Percentiles rank a stretch among this genome's conserved stretches.
Evolutionary conservation across 73 alveolate species (phyloP).

Genomic region (Paramecium bursaria): DNA sequence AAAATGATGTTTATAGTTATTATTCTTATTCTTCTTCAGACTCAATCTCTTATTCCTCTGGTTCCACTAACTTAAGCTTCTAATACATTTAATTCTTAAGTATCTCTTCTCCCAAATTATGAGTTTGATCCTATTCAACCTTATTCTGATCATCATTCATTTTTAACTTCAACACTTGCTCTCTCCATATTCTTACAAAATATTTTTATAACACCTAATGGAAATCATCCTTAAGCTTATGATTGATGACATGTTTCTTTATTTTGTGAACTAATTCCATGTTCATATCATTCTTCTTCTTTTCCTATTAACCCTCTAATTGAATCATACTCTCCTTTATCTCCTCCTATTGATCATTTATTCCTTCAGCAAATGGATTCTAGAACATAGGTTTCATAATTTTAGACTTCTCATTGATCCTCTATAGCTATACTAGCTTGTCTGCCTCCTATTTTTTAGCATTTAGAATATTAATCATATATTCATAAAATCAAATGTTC

Average conservation of each 20-base stretch:
- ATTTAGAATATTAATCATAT: no score
- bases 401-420: constrained; percentile 41
- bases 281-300: not conserved
- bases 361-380: constrained; percentile 36
- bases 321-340: not conserved
- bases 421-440: not conserved
- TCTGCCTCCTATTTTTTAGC: no score
- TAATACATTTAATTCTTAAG: constrained; percentile 31
- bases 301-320: not conserved
- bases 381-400: not conserved
- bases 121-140: not conserved
- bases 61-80: not conserved
- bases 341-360: constrained; percentile 26
- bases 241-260: constrained; percentile 28
- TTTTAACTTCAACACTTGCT: not conserved
- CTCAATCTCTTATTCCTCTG: not conserved
- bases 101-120: constrained; percentile 21
- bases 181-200: constrained; percentile 55
- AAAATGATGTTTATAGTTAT: constrained; percentile 4
- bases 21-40: constrained; percentile 16
- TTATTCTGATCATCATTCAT: constrained; percentile 10
- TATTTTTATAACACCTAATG: constrained; percentile 50
- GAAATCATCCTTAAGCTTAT: constrained; percentile 40
- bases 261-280: constrained; percentile 37
- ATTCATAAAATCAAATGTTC: no score